Evolutionary conservation across 176 grass and related monocot species (phyloP), one percentile per base, ranked within the genome.

Genomic region (Canna indica): DNA sequence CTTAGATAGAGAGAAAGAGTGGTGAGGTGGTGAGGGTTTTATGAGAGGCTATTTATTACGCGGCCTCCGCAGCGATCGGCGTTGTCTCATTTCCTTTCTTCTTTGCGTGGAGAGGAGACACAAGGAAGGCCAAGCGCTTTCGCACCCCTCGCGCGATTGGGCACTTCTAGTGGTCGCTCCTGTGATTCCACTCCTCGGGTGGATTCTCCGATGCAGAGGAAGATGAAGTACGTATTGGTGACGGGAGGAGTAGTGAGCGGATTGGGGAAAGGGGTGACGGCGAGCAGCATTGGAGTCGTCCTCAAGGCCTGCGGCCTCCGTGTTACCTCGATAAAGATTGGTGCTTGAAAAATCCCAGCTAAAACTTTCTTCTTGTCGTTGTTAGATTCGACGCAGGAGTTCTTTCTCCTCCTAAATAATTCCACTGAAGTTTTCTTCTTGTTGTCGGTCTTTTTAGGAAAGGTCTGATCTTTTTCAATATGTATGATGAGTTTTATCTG

Each of bases 211-310:
- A 12, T 36, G 22, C 7, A 22, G 18, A 7, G n/a, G n/a, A 26
- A 58, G 71, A 73, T 73, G 71, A 73, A 73, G 54, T 73, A 73
- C 71, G 71, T 73, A 11, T 18, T 59, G 32, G 71, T 73, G 71
- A 73, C 71, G 6, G 71, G 71, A n/a, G 71, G 71, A 59, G 71
- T 73, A 53, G 71, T 73, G 54, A 73, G 71, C 36, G 71, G 71
- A 36, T 50, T 73, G 71, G 71, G 71, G 36, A 73, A 73, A 73
- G 71, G 71, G 53, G 71, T 73, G 52, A 73, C 53, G 33, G 71
- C 71, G 10, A 73, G 71, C 71, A 73, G 71, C 54, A 73, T 73
- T 4, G 71, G 71, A 26, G 71, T 73, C 33, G 46, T 73, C 36
- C 53, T 73, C 53, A 60, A 73, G 54, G 71, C 71, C 22, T 73